Conservation (phyloP, 352 stramenopile species). For the Phytophthora foliorum region DNA sequence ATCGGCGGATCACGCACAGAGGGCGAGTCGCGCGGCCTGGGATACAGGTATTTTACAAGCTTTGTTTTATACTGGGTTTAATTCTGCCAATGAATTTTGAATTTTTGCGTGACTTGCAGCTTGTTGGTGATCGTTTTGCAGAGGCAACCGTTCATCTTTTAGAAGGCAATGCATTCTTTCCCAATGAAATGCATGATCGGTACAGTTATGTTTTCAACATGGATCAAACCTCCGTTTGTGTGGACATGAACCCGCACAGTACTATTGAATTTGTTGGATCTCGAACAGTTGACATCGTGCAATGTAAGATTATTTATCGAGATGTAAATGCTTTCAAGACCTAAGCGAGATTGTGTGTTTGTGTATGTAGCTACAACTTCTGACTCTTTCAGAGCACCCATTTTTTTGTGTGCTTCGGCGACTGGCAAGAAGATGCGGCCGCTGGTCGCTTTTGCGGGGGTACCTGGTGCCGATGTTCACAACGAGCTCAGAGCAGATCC, state of each 20-base stretch:
- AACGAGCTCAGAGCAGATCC: not conserved
- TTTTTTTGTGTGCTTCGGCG: too few species aligned
- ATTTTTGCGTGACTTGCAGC: too few species aligned
- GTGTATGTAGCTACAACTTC: too few species aligned
- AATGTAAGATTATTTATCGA: too few species aligned
- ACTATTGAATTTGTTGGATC: slow-evolving; percentile 22
- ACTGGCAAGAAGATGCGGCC: too few species aligned
- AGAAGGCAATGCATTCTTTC: slow-evolving; percentile 8
- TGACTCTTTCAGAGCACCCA: too few species aligned
- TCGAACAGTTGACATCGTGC: too few species aligned
- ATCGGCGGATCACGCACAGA: slow-evolving; percentile 6
- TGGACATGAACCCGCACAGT: slow-evolving; percentile 27
- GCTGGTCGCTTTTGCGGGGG: not conserved
- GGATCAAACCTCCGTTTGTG: slow-evolving; percentile 24
- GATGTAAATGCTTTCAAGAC: too few species aligned
- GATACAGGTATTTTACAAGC: slow-evolving; percentile 5
- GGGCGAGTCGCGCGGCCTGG: not conserved
- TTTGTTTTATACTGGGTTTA: too few species aligned
- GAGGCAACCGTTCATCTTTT: slow-evolving; percentile 13
- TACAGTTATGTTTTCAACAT: slow-evolving; percentile 17
- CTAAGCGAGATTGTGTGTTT: too few species aligned
- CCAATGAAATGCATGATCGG: not conserved
- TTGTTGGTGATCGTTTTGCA: slow-evolving; percentile 16
- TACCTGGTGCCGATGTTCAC: not conserved
- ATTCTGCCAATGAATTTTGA: too few species aligned